These are phyloP conservation scores for Adansonia grandidieri DNA, from an alignment of 441 rosid genomes.

Conservation along the genomic window DNA sequence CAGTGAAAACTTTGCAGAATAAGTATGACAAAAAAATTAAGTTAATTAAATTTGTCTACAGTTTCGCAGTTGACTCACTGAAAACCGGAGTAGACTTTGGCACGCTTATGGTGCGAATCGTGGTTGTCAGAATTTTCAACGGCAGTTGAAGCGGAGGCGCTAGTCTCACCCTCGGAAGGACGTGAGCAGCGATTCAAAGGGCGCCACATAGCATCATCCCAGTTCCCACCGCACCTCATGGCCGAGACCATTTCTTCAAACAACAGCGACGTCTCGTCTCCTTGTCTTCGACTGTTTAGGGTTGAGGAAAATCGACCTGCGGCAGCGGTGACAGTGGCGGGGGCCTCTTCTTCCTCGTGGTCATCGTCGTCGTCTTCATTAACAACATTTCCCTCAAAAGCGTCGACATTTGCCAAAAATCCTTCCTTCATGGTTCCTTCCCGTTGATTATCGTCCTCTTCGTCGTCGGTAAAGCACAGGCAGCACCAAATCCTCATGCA, in stretches of 20 bases:
- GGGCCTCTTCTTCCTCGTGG: neutral
- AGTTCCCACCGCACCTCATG: conserved; percentile 36
- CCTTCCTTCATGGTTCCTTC: conserved; percentile 46
- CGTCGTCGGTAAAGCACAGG: conserved; percentile 61
- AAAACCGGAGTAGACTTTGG: conserved; percentile 60
- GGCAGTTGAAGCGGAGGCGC: conserved; percentile 44
- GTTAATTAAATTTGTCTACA: neutral
- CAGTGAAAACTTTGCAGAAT: conserved; percentile 32
- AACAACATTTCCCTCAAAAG: conserved; percentile 34
- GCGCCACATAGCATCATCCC: conserved; percentile 39
- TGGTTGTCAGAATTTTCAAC: conserved; percentile 47
- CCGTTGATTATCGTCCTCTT: conserved; percentile 33
- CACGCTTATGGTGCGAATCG: conserved; percentile 79
- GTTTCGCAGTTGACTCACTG: conserved; percentile 51
- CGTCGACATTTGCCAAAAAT: conserved; percentile 38
- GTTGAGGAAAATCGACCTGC: neutral
- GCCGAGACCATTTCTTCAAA: conserved; percentile 50
- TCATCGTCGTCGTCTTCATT: conserved; percentile 31
- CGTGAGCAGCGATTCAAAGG: conserved; percentile 29
- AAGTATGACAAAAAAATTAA: neutral
- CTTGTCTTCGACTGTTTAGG: conserved; percentile 16
- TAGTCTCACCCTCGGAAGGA: conserved; percentile 54
- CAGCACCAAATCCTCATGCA: conserved; percentile 94
- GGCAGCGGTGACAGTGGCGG: neutral
- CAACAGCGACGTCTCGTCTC: conserved; percentile 32